Evolutionary conservation across 805 yeast genomes (phyloP).

Genomic region (Teunomyces pallodes): DNA sequence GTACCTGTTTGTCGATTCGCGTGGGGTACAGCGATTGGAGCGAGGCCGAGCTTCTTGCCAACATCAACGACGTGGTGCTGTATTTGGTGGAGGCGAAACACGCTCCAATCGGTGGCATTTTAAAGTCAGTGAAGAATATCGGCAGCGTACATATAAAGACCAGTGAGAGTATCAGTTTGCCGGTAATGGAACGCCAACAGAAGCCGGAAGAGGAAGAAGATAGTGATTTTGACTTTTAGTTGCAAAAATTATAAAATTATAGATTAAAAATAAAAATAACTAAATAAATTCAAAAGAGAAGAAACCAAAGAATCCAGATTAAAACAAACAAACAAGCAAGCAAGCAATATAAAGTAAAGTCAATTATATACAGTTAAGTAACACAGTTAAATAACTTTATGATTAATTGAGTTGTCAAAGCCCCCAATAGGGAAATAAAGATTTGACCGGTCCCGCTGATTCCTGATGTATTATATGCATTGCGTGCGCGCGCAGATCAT

Average conservation of each 20-base stretch:
- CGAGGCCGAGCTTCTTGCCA: conserved; percentile 43
- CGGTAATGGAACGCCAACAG: conserved; percentile 31
- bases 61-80: conserved; percentile 48
- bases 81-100: conserved; percentile 45
- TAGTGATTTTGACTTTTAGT: conserved; percentile 23
- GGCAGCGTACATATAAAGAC: conserved; percentile 60
- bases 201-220: conserved; percentile 16
- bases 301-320: too few relatives aligned
- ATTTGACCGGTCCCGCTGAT: too few relatives aligned
- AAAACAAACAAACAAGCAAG: background rate
- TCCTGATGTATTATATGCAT: too few relatives aligned
- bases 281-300: too few relatives aligned
- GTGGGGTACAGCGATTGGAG: conserved; percentile 56
- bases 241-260: background rate
- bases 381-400: too few relatives aligned
- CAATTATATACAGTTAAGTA: too few relatives aligned
- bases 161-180: conserved; percentile 63
- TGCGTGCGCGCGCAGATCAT: background rate
- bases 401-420: too few relatives aligned
- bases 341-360: too few relatives aligned
- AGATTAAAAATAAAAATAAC: too few relatives aligned
- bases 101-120: conserved; percentile 59
- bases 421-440: too few relatives aligned
- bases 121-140: conserved; percentile 44
- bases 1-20: conserved; percentile 57